These are phyloP conservation scores for Ceratobasidium sp. DNA, from an alignment of 1,284 basidiomycete genomes.

Conservation along the genomic window DNA sequence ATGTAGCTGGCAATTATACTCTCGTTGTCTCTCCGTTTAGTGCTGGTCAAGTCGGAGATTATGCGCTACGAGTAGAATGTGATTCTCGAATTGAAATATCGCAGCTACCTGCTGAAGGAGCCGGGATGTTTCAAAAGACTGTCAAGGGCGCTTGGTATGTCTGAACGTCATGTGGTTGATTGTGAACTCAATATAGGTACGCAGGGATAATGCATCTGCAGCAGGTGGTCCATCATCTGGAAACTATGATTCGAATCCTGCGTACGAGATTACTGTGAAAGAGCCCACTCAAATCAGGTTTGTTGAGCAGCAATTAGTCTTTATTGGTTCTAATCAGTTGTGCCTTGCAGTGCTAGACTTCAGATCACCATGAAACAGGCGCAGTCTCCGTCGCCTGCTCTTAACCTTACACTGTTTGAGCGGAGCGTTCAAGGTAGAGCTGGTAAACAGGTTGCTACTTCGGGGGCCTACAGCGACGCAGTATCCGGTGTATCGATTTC, in stretches of 20 bases:
- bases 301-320: conserved; percentile 44
- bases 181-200: background rate
- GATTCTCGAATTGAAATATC: conserved; percentile 55
- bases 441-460: conserved; percentile 66
- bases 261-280: conserved; percentile 67
- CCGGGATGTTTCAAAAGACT: conserved; percentile 83
- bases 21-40: conserved; percentile 85
- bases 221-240: conserved; percentile 72
- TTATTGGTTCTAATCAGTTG: background rate
- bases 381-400: conserved; percentile 41
- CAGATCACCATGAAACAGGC: conserved; percentile 56
- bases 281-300: conserved; percentile 67
- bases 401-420: conserved; percentile 52
- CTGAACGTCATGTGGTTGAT: background rate
- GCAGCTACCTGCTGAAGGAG: conserved; percentile 73
- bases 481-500: conserved; percentile 73
- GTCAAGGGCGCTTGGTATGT: conserved; percentile 74
- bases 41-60: conserved; percentile 70
- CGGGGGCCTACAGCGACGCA: conserved; percentile 78
- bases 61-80: conserved; percentile 68
- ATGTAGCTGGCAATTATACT: conserved; percentile 79
- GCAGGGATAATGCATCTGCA: conserved; percentile 62
- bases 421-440: conserved; percentile 43
- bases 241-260: conserved; percentile 71
- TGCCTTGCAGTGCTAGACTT: conserved; percentile 63